Evolutionary conservation across 495 filamentous ascomycete species (phyloP).

Genomic region (Terfezia boudieri): DNA sequence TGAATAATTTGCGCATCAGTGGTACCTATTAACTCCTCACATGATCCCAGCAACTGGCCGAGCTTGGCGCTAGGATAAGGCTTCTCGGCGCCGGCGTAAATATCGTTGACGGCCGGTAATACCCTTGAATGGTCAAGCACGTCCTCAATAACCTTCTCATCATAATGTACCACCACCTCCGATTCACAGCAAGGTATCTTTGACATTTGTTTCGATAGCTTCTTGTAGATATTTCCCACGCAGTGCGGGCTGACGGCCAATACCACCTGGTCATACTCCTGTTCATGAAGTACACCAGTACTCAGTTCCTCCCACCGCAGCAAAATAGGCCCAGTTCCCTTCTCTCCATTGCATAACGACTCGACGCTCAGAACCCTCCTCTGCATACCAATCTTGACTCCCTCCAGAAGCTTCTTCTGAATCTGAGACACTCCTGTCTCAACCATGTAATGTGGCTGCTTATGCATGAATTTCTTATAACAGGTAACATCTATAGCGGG

Average conservation of each 20-base stretch:
- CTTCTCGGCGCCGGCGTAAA: background rate
- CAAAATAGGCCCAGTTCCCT: background rate
- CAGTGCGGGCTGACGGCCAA: slow-evolving; percentile 27
- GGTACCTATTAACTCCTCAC: no score
- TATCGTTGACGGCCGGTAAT: background rate
- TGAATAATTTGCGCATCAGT: slow-evolving; percentile 15
- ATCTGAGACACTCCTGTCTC: slow-evolving; percentile 26
- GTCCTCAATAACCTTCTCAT: slow-evolving; percentile 8
- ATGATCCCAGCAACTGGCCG: background rate
- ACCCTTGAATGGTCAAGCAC: background rate
- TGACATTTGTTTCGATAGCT: slow-evolving; percentile 20
- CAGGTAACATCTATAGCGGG: slow-evolving; percentile 28
- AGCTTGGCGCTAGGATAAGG: background rate
- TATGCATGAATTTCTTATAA: slow-evolving; percentile 25
- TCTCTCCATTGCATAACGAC: background rate
- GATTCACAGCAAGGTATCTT: slow-evolving; percentile 25
- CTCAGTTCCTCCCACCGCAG: slow-evolving; percentile 1
- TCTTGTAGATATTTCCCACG: slow-evolving; percentile 23
- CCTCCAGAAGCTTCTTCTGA: slow-evolving; percentile 23
- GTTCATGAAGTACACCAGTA: background rate
- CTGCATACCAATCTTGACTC: slow-evolving; percentile 10
- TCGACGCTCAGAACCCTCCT: background rate
- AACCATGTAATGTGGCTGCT: slow-evolving; percentile 29
- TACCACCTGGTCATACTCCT: slow-evolving; percentile 24
- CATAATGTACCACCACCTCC: slow-evolving; percentile 25